phyloP scores from a whole-genome alignment of 371 early-diverging fungal genomes.

The Lichtheimia ornata region DNA sequence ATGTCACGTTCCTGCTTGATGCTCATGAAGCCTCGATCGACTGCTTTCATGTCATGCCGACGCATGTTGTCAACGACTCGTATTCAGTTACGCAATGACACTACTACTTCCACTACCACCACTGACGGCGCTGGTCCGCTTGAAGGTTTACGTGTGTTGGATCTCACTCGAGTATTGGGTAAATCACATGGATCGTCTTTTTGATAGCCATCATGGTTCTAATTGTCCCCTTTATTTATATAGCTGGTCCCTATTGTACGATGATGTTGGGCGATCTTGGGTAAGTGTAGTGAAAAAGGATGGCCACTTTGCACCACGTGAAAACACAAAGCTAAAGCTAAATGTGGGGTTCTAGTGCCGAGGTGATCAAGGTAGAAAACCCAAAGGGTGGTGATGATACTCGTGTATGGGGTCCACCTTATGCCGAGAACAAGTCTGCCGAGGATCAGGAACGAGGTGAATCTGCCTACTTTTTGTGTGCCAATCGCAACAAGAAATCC shows the following conservation, averaged over 20 bases:
- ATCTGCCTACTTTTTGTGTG: slow-evolving; percentile 87
- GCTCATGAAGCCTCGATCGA: too few species aligned
- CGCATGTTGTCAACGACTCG: slow-evolving; percentile 9
- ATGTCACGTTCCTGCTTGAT: too few species aligned
- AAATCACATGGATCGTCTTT: slow-evolving; percentile 14
- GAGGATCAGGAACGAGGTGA: slow-evolving; percentile 51
- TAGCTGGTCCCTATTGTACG: slow-evolving; percentile 82
- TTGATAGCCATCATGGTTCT: slow-evolving; percentile 4
- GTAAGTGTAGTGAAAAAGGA: slow-evolving; percentile 34
- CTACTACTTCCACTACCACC: neutral
- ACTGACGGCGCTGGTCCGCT: slow-evolving; percentile 49
- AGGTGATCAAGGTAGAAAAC: slow-evolving; percentile 87
- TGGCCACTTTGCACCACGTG: too few species aligned
- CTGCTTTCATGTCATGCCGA: too few species aligned
- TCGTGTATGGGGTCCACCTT: slow-evolving; percentile 84
- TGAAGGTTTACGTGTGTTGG: slow-evolving; percentile 77
- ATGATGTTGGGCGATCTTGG: slow-evolving; percentile 90
- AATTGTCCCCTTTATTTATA: neutral
- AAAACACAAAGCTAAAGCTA: too few species aligned
- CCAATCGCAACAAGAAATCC: slow-evolving; percentile 90
- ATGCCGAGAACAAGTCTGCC: slow-evolving; percentile 49
- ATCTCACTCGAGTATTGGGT: slow-evolving; percentile 83
- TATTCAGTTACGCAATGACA: slow-evolving; percentile 4
- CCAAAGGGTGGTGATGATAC: slow-evolving; percentile 87
- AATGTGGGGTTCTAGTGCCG: slow-evolving; percentile 58